Base-by-base conservation (phyloP, 208 protist species). In the Acanthamoeba lenticulata region DNA sequence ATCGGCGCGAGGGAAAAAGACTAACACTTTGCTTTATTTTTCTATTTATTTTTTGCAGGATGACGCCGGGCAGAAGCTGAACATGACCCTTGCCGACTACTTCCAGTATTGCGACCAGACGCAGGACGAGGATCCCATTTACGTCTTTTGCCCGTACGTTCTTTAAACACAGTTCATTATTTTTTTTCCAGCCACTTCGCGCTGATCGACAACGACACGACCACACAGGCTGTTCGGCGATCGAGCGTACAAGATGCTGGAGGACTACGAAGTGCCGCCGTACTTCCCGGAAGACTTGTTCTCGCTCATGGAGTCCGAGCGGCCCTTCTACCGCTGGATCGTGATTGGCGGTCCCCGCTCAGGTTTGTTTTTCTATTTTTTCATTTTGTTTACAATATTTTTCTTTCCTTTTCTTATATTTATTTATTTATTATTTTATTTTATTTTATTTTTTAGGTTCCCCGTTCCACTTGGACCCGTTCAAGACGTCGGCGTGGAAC, bases 391-490 rank as follows among this genome's bases (percentile, higher is more conserved):
- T 2, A 19, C 45, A 5, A 15, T 19, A 5, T 49, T 49, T 5
- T 49, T 19, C 5, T 19, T 49, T 19, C 15, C 15, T 49, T 49
- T 55, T 21, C 4, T 55, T 0, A 9, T 24, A 9, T 55, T 55
- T 55, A n/a, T n/a, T 0, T 55, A 27, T 55, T 27, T 55, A 24
- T 55, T 55, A 1, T 24, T 55, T 4, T 19, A 49, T 49, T 19
- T 49, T 19, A 49, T 2, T 55, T 27, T 55, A 9, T 55, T 55
- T 55, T 42, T 15, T 40, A 88, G 88, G 88, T 36, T 92, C 88
- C 40, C 57, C 88, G 32, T 92, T 92, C 88, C 88, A 92, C 15
- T 65, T 92, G 88, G 88, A 92, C 44, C 88, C 88, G n/a, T 92
- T 92, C 60, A 92, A 74, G 88, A 92, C 88, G 7, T 67, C 88